Percentiles rank a stretch among this genome's conserved stretches.
Conservation (phyloP, 2,329 filamentous ascomycete species). For the Ampelomyces quisqualis region DNA sequence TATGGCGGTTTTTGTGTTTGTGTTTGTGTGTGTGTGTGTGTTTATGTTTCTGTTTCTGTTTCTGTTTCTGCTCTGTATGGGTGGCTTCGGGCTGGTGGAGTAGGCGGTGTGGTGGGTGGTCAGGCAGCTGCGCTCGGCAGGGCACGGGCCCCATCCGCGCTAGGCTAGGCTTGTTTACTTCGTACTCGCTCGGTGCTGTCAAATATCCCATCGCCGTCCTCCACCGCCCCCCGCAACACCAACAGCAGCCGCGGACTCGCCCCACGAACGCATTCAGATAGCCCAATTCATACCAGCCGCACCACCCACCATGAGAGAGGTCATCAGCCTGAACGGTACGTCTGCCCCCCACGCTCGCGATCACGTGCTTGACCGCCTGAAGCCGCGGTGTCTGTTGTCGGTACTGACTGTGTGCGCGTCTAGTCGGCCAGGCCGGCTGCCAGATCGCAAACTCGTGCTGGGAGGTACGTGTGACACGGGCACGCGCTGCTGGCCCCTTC, state of each 20-base stretch:
- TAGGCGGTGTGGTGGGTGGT: conserved; percentile 1
- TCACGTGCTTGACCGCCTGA: conserved; percentile 48
- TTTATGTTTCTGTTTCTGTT: no score
- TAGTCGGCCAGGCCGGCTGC: conserved; percentile 99
- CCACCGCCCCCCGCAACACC: conserved; percentile 16
- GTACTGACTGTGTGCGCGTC: conserved; percentile 58
- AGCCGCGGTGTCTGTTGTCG: conserved; percentile 22
- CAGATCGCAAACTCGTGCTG: conserved; percentile 99
- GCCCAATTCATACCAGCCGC: conserved; percentile 30
- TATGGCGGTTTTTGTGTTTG: no score
- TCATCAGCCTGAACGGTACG: conserved; percentile 98
- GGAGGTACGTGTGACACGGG: conserved; percentile 75
- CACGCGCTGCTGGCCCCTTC: conserved; percentile 12
- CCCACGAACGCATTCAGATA: conserved; percentile 36
- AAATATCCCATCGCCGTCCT: conserved; percentile 1
- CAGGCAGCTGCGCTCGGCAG: conserved; percentile 8
- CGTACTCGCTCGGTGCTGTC: no score
- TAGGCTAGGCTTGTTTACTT: neutral
- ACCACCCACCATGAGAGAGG: conserved; percentile 84
- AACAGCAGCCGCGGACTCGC: conserved; percentile 24
- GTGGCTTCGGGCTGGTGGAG: no score
- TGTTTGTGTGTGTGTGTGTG: no score
- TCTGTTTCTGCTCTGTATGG: no score
- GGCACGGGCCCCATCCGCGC: neutral
- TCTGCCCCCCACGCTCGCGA: conserved; percentile 35